Conservation (phyloP, 2,329 filamentous ascomycete genomes). For the Exophiala mesophila region DNA sequence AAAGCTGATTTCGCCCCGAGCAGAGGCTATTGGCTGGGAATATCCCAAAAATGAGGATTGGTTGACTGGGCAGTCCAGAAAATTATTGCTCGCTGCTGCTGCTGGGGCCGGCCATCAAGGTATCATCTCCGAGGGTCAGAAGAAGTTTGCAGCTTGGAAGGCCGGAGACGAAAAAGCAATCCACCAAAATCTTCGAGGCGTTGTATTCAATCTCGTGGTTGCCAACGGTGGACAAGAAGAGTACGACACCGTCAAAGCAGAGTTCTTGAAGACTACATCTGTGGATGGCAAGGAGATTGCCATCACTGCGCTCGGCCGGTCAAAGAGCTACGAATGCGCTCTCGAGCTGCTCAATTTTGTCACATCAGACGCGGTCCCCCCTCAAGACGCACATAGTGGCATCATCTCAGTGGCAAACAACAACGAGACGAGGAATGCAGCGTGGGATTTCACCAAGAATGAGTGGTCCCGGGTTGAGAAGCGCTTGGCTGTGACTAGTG, state of each 20-base stretch:
- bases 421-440: constrained; percentile 62
- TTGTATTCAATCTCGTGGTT: constrained; percentile 75
- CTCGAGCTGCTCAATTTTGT: constrained; percentile 64
- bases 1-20: constrained; percentile 68
- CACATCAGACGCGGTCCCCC: constrained; percentile 76
- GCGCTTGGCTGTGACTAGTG: constrained; percentile 73
- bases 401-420: constrained; percentile 70
- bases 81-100: constrained; percentile 71
- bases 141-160: constrained; percentile 75
- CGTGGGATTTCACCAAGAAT: constrained; percentile 81
- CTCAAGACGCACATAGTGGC: constrained; percentile 82
- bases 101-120: constrained; percentile 69
- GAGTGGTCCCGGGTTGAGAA: constrained; percentile 70
- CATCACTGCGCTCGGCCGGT: constrained; percentile 68
- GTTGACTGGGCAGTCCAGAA: constrained; percentile 74
- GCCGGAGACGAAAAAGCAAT: constrained; percentile 65
- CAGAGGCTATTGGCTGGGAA: constrained; percentile 80
- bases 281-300: constrained; percentile 89
- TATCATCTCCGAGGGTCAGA: constrained; percentile 66
- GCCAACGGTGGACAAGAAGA: constrained; percentile 67
- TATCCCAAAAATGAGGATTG: constrained; percentile 74
- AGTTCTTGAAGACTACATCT: constrained; percentile 75
- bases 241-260: constrained; percentile 71
- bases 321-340: constrained; percentile 65
- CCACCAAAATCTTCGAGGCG: constrained; percentile 72